Percentiles rank a stretch among this genome's conserved stretches.
Conservation (phyloP, 1,139 yeast species). For the Geotrichum klebahnii region DNA sequence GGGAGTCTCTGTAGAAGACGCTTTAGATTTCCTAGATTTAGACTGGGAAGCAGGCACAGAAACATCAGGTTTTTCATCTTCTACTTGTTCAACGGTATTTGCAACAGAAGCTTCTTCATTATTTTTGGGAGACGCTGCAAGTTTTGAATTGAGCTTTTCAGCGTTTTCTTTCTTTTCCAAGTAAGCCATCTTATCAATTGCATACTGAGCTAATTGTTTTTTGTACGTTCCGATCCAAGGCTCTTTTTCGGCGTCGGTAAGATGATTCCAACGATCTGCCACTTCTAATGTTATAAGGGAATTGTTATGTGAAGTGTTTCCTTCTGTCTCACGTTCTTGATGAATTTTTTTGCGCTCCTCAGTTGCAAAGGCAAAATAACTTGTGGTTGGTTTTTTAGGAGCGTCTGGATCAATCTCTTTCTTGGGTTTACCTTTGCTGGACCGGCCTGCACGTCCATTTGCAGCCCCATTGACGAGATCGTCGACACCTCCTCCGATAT, state of each 20-base stretch:
- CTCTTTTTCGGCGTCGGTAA: slow-evolving; percentile 62
- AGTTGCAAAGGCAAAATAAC: slow-evolving; percentile 69
- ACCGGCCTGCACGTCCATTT: too few species aligned
- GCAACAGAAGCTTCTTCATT: neutral
- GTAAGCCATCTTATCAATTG: slow-evolving; percentile 60
- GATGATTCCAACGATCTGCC: slow-evolving; percentile 70
- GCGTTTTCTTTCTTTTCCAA: slow-evolving; percentile 43
- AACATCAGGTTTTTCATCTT: neutral
- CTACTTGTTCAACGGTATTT: neutral
- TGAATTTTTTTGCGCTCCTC: slow-evolving; percentile 44
- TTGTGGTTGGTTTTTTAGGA: slow-evolving; percentile 60
- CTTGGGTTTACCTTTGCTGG: slow-evolving; percentile 25
- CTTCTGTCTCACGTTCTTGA: slow-evolving; percentile 58
- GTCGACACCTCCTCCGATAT: slow-evolving; percentile 16
- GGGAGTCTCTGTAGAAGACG: slow-evolving; percentile 3
- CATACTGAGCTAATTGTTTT: slow-evolving; percentile 60
- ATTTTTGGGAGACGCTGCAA: neutral
- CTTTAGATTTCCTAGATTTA: neutral
- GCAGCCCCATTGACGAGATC: slow-evolving; percentile 23
- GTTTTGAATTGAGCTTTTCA: too few species aligned
- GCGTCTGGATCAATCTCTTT: slow-evolving; percentile 45
- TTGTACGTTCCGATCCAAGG: slow-evolving; percentile 74
- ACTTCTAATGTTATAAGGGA: slow-evolving; percentile 75
- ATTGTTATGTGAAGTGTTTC: slow-evolving; percentile 61
- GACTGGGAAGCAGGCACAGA: neutral